Base-by-base conservation (phyloP, 2,329 filamentous ascomycete genomes). In the Ceratocystiopsis minuta region DNA sequence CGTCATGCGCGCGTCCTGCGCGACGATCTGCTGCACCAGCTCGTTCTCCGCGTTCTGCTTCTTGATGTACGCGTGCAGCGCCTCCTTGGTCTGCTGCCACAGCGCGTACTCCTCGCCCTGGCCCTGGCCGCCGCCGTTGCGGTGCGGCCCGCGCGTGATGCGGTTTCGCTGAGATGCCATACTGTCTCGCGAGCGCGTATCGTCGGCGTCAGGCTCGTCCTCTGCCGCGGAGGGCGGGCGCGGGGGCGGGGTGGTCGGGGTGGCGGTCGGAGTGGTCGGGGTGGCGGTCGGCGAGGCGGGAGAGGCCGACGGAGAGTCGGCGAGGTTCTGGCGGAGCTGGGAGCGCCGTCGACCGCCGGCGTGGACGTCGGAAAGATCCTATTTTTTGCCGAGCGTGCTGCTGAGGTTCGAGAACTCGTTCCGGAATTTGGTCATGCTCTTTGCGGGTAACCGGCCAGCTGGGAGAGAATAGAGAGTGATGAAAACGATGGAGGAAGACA, bases 81-180 rank as follows among this genome's bases (percentile, higher is more conserved):
- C 58, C 5, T 60, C 59, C 46, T 61, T 60, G 46, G 58, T 50
- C 28, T 55, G 56, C 40, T 59, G 55, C 63, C 63, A 66, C 12
- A 63, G 49, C 36, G 53, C 51, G 9, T 61, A 52, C 43, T 66
- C 63, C 45, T 66, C 63, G 34, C 62, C 62, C 44, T 62, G 59
- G 2, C 57, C 24, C 24, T 28, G 24, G 24, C 24, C 24, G 24
- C 24, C 59, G 41, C 56, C 61, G 40, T 62, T 63, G 38, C 62
- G 58, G 42, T 52, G 54, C 16, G 55, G 55, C 11, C 54, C 54
- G 12, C 56, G 53, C 12, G 52, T 38, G 31, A 52, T 54, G 28
- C 56, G 52, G 37, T 53, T 56, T 17, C 57, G 49, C 4, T 50
- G 47, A 3, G 49, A 49, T 13, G 49, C 36, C 49, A 51, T 51